phyloP scores from a whole-genome alignment of 768 basidiomycete species.

The Suillus americanus region DNA sequence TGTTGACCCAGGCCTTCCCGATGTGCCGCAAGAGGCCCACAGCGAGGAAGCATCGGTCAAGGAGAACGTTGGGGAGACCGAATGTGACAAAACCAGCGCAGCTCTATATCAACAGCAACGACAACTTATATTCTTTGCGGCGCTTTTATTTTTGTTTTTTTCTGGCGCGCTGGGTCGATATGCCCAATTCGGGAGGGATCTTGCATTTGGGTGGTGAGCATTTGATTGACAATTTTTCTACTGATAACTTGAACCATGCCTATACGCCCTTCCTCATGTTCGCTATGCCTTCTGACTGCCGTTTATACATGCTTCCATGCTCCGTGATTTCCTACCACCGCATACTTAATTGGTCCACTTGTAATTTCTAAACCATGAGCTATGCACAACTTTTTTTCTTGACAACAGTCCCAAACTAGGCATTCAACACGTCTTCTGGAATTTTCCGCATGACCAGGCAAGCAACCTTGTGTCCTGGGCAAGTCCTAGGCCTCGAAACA shows the following conservation, averaged over 20 bases:
- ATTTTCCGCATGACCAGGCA: neutral
- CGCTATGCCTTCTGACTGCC: neutral
- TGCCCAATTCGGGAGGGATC: neutral
- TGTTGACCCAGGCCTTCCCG: neutral
- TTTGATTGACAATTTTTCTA: neutral
- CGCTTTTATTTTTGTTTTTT: neutral
- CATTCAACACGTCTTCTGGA: neutral
- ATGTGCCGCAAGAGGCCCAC: neutral
- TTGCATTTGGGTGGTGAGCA: neutral
- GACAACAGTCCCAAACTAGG: neutral
- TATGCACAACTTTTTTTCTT: neutral
- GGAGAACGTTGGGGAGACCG: neutral
- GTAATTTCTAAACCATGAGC: neutral
- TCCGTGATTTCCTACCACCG: neutral
- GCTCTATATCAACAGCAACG: neutral
- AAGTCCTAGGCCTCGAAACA: neutral
- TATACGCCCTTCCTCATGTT: neutral
- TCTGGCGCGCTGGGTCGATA: conserved; percentile 3
- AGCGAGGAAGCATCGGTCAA: neutral
- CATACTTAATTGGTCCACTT: neutral
- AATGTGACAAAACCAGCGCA: neutral
- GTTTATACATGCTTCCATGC: neutral
- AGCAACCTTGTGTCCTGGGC: neutral
- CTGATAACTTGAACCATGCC: neutral
- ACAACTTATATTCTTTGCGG: neutral